Conservation (phyloP, 306 rosid genomes). For the Luffa acutangula region DNA sequence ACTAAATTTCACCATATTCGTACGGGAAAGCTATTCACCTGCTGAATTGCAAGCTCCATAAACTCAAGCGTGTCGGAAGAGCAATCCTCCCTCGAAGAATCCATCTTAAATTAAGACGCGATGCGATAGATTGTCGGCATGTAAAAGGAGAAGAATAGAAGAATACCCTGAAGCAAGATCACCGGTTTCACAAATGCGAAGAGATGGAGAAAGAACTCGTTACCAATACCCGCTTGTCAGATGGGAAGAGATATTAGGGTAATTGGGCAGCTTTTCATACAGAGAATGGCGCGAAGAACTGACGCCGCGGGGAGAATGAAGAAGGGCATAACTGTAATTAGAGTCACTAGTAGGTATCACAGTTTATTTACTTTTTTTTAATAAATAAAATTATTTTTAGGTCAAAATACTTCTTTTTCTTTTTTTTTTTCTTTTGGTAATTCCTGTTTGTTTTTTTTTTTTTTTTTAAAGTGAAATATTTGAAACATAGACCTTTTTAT, state of each 20-base stretch:
- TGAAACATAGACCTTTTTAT: no score
- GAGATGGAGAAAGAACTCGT: neutral
- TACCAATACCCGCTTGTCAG: no score
- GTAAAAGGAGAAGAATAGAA: neutral
- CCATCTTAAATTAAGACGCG: slow-evolving; percentile 18
- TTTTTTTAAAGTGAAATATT: no score
- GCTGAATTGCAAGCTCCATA: slow-evolving; percentile 68
- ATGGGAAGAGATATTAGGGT: neutral
- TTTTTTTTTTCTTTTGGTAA: no score
- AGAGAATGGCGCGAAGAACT: neutral
- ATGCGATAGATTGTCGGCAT: neutral
- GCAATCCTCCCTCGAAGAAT: slow-evolving; percentile 14
- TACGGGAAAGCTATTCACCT: slow-evolving; percentile 22
- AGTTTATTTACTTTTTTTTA: neutral
- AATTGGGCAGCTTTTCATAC: neutral
- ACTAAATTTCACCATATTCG: neutral
- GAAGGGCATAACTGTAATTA: neutral
- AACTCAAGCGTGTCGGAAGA: slow-evolving; percentile 26
- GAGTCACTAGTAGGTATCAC: neutral
- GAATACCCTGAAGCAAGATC: neutral
- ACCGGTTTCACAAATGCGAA: neutral
- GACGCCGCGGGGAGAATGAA: neutral
- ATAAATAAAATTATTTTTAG: no score
- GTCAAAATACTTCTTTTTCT: no score
- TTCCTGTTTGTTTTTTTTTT: no score